Evolutionary conservation across 805 yeast genomes (phyloP).

Genomic region (Schwanniomyces polymorphus): DNA sequence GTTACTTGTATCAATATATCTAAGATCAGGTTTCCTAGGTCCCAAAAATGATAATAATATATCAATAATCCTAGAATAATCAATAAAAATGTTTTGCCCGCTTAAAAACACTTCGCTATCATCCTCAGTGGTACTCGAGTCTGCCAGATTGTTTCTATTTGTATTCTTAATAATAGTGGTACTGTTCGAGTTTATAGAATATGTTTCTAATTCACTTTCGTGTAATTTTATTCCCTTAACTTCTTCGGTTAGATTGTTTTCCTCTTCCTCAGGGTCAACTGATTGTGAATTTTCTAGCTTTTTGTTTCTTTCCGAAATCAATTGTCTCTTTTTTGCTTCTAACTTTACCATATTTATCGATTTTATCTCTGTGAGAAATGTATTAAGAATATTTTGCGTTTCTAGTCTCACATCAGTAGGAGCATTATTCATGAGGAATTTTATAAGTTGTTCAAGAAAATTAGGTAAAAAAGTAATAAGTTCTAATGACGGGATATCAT

Average conservation of each 20-base stretch:
- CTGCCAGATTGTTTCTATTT: constrained; percentile 1
- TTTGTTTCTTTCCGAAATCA: constrained; percentile 12
- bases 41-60: constrained; percentile 73
- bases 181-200: constrained; percentile 25
- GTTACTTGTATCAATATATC: constrained; percentile 24
- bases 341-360: constrained; percentile 70
- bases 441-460: constrained; percentile 79
- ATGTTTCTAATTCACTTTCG: constrained; percentile 9
- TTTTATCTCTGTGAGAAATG: constrained; percentile 76
- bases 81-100: constrained; percentile 76
- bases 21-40: constrained; percentile 47
- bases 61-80: constrained; percentile 76
- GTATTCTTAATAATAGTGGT: constrained; percentile 20
- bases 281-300: constrained; percentile 8
- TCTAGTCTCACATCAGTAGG: constrained; percentile 86
- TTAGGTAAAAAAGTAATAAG: constrained; percentile 85
- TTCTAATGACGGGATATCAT: constrained; percentile 90
- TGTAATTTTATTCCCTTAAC: background rate
- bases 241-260: constrained; percentile 1
- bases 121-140: constrained; percentile 3
- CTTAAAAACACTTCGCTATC: constrained; percentile 29
- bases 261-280: background rate
- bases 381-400: constrained; percentile 74
- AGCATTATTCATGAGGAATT: constrained; percentile 72
- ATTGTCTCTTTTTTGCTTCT: constrained; percentile 36